These are phyloP conservation scores for Arthrobotrys iridis DNA, from an alignment of 2,329 filamentous ascomycete species.

Conservation along the genomic window DNA sequence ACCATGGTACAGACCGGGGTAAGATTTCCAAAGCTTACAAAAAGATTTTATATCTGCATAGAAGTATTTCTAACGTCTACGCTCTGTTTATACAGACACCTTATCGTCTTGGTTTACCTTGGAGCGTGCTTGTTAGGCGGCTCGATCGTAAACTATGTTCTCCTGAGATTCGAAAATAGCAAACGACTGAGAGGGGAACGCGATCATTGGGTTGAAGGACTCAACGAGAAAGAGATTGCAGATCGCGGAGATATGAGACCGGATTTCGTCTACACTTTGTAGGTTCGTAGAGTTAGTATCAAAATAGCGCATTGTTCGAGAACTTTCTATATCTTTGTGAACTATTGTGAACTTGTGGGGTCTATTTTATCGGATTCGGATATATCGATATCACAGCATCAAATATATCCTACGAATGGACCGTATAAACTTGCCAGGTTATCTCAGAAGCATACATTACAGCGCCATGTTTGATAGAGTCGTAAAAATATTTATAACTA, in stretches of 20 bases:
- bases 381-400: no score
- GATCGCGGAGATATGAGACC: constrained; percentile 66
- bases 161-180: constrained; percentile 75
- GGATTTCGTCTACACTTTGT: constrained; percentile 51
- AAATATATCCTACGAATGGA: no score
- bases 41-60: neutral
- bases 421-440: no score
- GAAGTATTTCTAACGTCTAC: neutral
- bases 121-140: constrained; percentile 75
- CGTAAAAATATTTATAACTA: no score
- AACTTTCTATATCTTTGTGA: no score
- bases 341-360: no score
- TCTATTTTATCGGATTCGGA: no score
- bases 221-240: constrained; percentile 71
- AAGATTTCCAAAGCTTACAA: neutral
- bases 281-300: no score
- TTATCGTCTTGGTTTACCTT: constrained; percentile 78
- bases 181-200: constrained; percentile 72
- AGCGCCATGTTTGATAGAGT: no score
- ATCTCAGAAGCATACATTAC: no score
- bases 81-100: constrained; percentile 70
- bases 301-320: no score
- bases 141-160: constrained; percentile 71
- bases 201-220: constrained; percentile 73
- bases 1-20: constrained; percentile 51